Base-by-base conservation (phyloP, 2,329 filamentous ascomycete species). In the Calonectria crousiana region DNA sequence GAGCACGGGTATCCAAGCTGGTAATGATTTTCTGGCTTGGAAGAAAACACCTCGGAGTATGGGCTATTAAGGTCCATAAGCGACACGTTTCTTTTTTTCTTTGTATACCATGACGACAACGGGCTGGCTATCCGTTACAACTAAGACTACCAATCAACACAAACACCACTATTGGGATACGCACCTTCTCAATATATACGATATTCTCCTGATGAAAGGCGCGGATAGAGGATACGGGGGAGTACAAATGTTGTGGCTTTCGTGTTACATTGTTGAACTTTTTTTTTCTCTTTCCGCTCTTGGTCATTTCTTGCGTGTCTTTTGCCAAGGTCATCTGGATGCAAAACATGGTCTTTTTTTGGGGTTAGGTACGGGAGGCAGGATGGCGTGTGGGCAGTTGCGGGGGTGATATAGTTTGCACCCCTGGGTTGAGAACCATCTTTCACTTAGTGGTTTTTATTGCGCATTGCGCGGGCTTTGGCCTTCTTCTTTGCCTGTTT, bases 171-270 rank as follows among this genome's bases (percentile, higher is more conserved):
- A 73, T 78, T 79, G 73, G 73, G 77, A 79, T 65, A 76, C 67
- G 71, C 74, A 74, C 67, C 68, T 69, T 65, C 67, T 77, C 74
- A 64, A 71, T 72, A 68, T 74, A 74, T 64, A 75, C 74, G 66
- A 80, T 62, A 73, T 68, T 78, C 73, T 70, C 74, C 76, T 79
- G 72, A 80, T 66, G 78, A 80, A 77, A 65, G 74, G 73, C 74
- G 78, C 52, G 77, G 77, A 79, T 81, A 81, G 78, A 81, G 77
- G 79, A 74, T 71, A 79, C 56, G 77, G 78, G 78, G 78, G 79
- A 79, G 79, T 81, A 80, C 67, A 78, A 74, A 72, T 66, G 72
- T 67, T 70, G 68, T 58, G 73, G 68, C 72, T 74, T 77, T 28
- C 65, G 41, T 69, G 69, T 71, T 64, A 32, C 49, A 41, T 60